Evolutionary conservation across 2,329 filamentous ascomycete species (phyloP), one percentile per base, ranked within the genome.

Genomic region (Penicillium sp.): DNA sequence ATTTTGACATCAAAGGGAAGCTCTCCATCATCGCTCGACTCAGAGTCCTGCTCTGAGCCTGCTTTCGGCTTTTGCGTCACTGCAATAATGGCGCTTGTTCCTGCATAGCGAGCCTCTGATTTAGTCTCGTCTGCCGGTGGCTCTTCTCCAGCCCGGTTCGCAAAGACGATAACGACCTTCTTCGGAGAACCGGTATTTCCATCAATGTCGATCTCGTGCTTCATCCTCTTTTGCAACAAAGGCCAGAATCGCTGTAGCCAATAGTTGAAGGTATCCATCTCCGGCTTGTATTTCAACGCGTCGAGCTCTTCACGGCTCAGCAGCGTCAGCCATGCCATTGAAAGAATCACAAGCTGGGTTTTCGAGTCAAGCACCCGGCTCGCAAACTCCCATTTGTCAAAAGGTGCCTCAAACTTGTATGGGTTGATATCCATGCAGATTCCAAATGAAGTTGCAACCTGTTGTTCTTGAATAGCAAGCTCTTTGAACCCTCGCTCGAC

Each of bases 291-390:
- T 1, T 74, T 70, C 16, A 80, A 69, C 7, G 68, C 53, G 18
- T 70, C 68, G 27, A 85, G 65, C 54, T 83, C 81, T 22, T 79
- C 75, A 3, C 76, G 73, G 24, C 72, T 69, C 22, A 83, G 68
- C 27, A 75, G 67, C 14, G 82, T 84, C 22, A 86, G 67, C 84
- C 84, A 88, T 1, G 85, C 85, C 82, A 86, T 87, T n/a, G 76
- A 80, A 14, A 87, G 62, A 48, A 86, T 77, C 4, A 87, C 78
- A 21, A 87, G 64, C 44, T 77, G 76, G 0, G 81, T 77, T 11
- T 75, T 65, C 0, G 75, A 72, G 39, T 75, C 66, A 5, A 84
- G 67, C 29, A 82, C 81, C 14, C 80, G 77, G 46, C 74, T 81
- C 1, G 83, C 83, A 59, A 88, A 86, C 62, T 88, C 85, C 66